Evolutionary conservation across 768 basidiomycete genomes (phyloP), one percentile per base, ranked within the genome.

Genomic region (Rhizopogon vinicolor): DNA sequence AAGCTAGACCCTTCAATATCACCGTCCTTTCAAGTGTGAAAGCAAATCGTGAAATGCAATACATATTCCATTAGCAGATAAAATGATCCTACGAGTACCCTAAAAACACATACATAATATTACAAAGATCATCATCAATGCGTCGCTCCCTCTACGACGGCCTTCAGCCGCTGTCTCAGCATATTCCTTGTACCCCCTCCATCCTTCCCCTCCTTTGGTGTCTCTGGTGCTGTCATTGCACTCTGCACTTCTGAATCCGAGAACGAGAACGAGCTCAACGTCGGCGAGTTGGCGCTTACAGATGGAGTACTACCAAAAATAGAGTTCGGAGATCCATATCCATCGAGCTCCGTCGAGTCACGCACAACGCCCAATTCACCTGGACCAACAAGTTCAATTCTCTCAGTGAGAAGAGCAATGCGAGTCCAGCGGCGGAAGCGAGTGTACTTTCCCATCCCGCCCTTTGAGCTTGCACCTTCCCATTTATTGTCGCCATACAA

Each of bases 401-500:
- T 81, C 72, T 95, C 93, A 3, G 74, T 80, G 43, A 93, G 82
- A 18, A 87, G 70, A 2, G 93, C 93, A 35, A 93, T 77, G 48
- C 93, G 85, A 0, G 89, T 88, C 93, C 93, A 96, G 48, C 91
- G 78, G 52, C 93, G 73, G 64, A 85, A 86, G 13, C 93, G 82
- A 0, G 93, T 96, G 68, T 90, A 95, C 86, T 94, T 94, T 68
- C 93, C 89, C 73, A 95, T 81, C 6, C 92, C 91, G 46, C 91
- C 91, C 61, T 86, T 88, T 53, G 75, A 75, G 52, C 83, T 85
- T 44, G 80, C 76, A 18, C 74, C 79, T 65, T 97, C 93, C 94
- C 94, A 98, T 68, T 97, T 96, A 68, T 98, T 98, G 62, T 95
- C 94, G 2, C 86, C 88, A 63, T 93, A 97, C 6, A 93, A 80